These are phyloP conservation scores for Naganishia randhawae DNA, from an alignment of 768 basidiomycete genomes.

Conservation along the genomic window DNA sequence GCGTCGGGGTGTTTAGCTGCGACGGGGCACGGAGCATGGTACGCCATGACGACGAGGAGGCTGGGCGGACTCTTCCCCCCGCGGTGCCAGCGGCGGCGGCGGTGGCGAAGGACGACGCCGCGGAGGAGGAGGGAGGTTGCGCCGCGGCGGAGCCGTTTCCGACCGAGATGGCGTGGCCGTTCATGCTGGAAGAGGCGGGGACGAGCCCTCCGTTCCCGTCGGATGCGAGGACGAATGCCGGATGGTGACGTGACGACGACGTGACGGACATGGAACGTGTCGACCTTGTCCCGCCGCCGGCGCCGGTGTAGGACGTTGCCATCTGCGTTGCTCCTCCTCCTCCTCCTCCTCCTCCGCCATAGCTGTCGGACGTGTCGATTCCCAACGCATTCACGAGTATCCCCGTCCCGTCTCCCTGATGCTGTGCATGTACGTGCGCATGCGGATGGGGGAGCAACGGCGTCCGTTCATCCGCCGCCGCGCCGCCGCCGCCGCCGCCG, in stretches of 20 bases:
- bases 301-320: too few species aligned
- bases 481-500: background rate
- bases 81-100: background rate
- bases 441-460: conserved; percentile 12
- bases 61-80: conserved; percentile 14
- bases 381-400: conserved; percentile 5
- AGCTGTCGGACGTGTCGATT: conserved; percentile 1
- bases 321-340: too few species aligned
- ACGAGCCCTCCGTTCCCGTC: conserved; percentile 3
- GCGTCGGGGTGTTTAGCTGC: conserved; percentile 17
- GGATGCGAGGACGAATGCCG: conserved; percentile 1
- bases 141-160: background rate
- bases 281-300: background rate
- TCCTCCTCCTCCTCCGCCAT: too few species aligned
- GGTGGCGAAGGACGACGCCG: background rate
- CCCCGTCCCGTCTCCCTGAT: background rate
- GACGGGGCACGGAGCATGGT: conserved; percentile 30
- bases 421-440: background rate
- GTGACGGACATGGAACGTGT: conserved; percentile 11
- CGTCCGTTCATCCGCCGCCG: conserved; percentile 23
- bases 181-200: background rate
- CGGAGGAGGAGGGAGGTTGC: conserved; percentile 4
- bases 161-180: too few species aligned
- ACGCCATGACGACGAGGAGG: conserved; percentile 5
- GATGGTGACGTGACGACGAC: background rate